Evolutionary conservation across 2,329 filamentous ascomycete genomes (phyloP).

Genomic region (Aspergillus cejpii): DNA sequence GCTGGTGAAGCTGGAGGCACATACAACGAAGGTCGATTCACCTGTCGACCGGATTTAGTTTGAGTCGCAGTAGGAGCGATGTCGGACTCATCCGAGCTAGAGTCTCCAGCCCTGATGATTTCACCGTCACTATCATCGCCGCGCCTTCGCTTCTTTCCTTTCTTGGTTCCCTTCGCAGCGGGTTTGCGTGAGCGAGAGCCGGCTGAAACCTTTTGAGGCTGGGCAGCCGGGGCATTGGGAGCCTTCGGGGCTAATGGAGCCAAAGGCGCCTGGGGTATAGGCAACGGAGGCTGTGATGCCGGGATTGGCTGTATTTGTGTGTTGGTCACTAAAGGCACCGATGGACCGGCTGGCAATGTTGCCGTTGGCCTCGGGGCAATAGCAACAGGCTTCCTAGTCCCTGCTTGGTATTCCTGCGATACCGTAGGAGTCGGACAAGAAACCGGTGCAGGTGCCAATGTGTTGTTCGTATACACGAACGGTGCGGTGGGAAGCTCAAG

Average conservation of each 20-base stretch:
- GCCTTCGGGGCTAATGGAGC: slow-evolving; percentile 3
- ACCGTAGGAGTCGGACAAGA: slow-evolving; percentile 3
- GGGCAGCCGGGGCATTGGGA: slow-evolving; percentile 5
- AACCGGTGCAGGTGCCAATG: slow-evolving; percentile 8
- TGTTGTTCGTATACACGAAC: slow-evolving; percentile 15
- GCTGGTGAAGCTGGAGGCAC: slow-evolving; percentile 43
- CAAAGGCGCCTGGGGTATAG: background rate
- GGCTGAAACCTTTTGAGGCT: slow-evolving; percentile 9
- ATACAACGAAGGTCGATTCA: slow-evolving; percentile 59
- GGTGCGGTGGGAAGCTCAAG: slow-evolving; percentile 22
- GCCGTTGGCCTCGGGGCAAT: slow-evolving; percentile 13
- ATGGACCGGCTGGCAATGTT: background rate
- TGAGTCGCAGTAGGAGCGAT: slow-evolving; percentile 55
- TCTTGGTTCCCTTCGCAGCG: slow-evolving; percentile 12
- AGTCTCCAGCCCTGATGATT: slow-evolving; percentile 31
- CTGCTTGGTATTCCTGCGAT: slow-evolving; percentile 3
- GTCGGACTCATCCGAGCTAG: slow-evolving; percentile 37
- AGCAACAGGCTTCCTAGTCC: slow-evolving; percentile 6
- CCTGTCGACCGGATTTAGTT: slow-evolving; percentile 68
- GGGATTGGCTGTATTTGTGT: slow-evolving; percentile 1
- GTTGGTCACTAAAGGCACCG: background rate
- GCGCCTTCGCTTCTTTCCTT: slow-evolving; percentile 20
- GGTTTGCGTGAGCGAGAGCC: slow-evolving; percentile 15
- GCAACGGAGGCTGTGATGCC: background rate
- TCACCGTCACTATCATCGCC: slow-evolving; percentile 28